These are phyloP conservation scores for Luffa acutangula DNA, from an alignment of 306 rosid species.

Conservation along the genomic window DNA sequence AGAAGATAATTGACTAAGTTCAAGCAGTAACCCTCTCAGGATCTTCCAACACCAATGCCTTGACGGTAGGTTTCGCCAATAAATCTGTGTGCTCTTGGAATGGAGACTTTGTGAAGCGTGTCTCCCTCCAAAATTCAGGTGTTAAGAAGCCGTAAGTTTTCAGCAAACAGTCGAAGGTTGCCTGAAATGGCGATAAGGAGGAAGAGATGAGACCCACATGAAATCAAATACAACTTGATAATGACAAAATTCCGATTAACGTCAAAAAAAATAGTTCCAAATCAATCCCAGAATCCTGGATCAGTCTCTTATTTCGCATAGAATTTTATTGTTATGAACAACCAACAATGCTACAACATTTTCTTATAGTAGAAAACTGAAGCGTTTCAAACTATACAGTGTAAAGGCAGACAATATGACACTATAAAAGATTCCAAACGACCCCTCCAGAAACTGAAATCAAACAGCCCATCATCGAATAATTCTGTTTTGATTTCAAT, in stretches of 20 bases:
- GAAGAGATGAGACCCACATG: not conserved
- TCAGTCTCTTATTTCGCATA: not conserved
- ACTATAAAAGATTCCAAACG: not conserved
- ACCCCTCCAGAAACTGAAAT: not conserved
- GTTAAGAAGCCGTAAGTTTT: constrained; percentile 55
- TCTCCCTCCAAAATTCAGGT: constrained; percentile 60
- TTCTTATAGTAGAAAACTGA: not conserved
- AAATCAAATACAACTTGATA: not conserved
- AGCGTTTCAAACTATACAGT: no score
- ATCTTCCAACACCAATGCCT: constrained; percentile 34
- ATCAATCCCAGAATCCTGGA: not conserved
- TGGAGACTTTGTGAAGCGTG: constrained; percentile 54
- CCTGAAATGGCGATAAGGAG: constrained; percentile 20
- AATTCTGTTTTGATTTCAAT: no score
- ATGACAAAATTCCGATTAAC: not conserved
- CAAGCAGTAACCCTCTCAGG: constrained; percentile 30
- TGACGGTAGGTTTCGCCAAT: constrained; percentile 38
- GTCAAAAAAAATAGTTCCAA: not conserved
- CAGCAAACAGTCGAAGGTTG: constrained; percentile 50
- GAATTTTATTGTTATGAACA: not conserved
- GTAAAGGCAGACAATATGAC: not conserved
- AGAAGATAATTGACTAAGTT: not conserved
- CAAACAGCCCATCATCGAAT: not conserved
- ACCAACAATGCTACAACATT: not conserved
- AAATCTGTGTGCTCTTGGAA: constrained; percentile 64